Evolutionary conservation across 768 basidiomycete genomes (phyloP).

Genomic region (Pisolithus albus): DNA sequence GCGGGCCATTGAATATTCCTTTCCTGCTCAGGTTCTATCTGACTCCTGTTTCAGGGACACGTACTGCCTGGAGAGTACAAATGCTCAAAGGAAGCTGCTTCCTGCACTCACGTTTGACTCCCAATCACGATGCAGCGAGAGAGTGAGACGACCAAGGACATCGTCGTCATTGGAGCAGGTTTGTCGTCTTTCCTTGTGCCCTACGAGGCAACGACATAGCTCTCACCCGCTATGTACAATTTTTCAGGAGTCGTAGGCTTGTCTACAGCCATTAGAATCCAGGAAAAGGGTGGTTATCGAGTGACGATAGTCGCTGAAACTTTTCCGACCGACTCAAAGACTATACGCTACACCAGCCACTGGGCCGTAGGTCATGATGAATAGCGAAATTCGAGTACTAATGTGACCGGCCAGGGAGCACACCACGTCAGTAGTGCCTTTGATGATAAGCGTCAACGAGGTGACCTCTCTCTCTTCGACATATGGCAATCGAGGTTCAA

Average conservation of each 20-base stretch:
- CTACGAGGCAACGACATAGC: not conserved
- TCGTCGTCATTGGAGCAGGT: conserved; percentile 39
- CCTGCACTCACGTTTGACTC: too few species aligned
- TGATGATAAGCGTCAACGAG: conserved; percentile 46
- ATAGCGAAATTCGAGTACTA: not conserved
- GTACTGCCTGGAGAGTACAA: not conserved
- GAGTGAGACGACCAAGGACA: conserved; percentile 11
- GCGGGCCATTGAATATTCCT: too few species aligned
- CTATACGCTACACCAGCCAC: conserved; percentile 69
- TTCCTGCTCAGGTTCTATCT: too few species aligned
- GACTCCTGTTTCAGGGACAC: not conserved
- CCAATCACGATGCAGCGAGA: not conserved
- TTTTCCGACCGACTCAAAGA: conserved; percentile 66
- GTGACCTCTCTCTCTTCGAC: conserved; percentile 29
- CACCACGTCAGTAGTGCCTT: conserved; percentile 63
- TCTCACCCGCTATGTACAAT: not conserved
- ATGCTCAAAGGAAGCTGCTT: too few species aligned
- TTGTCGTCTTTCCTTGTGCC: conserved; percentile 1
- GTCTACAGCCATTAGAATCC: conserved; percentile 66
- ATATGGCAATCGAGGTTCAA: not conserved
- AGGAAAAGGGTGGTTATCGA: conserved; percentile 51
- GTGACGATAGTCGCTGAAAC: conserved; percentile 68
- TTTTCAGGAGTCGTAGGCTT: conserved; percentile 67
- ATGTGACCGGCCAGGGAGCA: conserved; percentile 51
- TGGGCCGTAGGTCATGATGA: conserved; percentile 59